These are phyloP conservation scores for Citrus cavaleriei DNA, from an alignment of 345 rosid species.

Conservation along the genomic window DNA sequence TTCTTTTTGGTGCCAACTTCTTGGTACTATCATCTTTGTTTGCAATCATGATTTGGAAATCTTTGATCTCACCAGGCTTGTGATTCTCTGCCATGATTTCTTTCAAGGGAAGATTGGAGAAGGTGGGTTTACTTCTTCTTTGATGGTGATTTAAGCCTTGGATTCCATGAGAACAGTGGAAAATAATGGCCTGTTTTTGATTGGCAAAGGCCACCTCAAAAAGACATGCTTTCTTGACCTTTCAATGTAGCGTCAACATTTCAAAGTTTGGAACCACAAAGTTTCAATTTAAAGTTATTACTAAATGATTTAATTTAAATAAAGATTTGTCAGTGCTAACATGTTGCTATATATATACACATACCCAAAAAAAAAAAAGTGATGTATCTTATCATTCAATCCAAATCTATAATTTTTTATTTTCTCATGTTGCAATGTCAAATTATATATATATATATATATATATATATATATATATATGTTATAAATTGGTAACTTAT, in stretches of 20 bases:
- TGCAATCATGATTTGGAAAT: constrained; percentile 40
- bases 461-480: neutral
- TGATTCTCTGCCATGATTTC: constrained; percentile 30
- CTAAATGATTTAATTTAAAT: constrained; percentile 12
- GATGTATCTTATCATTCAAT: neutral
- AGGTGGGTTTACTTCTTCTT: constrained; percentile 18
- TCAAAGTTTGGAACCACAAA: constrained; percentile 35
- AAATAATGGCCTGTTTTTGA: constrained; percentile 18
- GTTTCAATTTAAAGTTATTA: constrained; percentile 43
- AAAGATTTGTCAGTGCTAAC: neutral
- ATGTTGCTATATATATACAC: neutral
- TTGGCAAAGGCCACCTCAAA: constrained; percentile 30
- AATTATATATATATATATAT: neutral
- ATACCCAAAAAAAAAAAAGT: neutral
- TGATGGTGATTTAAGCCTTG: constrained; percentile 33
- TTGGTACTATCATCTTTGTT: constrained; percentile 42
- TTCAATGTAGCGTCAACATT: constrained; percentile 24
- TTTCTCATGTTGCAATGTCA: neutral
- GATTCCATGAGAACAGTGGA: constrained; percentile 45
- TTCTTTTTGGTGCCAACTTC: constrained; percentile 53
- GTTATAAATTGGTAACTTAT: neutral
- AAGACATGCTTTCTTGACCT: constrained; percentile 25
- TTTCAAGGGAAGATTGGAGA: constrained; percentile 18
- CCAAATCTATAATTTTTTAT: neutral
- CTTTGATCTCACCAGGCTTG: constrained; percentile 44